Base-by-base conservation (phyloP, 2,329 filamentous ascomycete genomes). In the Metarhizium rileyi region DNA sequence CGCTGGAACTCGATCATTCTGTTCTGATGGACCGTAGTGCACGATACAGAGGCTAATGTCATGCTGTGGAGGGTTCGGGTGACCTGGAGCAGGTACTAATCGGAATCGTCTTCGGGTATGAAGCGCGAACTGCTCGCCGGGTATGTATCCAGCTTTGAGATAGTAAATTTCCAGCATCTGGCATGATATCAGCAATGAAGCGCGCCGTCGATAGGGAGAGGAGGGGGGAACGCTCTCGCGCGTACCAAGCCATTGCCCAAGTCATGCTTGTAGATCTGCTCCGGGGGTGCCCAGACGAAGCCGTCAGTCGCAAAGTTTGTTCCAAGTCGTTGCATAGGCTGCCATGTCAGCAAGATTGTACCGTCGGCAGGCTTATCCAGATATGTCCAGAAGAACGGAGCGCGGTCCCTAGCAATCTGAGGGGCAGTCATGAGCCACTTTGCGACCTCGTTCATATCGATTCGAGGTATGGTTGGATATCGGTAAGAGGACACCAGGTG, bases 341-440 rank as follows among this genome's bases (percentile, higher is more conserved):
- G 90, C 91, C 91, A 97, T 47, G 86, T 86, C 55, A 97, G 75
- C 63, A 93, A 80, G 42, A 95, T 78, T 8, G 84, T 85, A 50
- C 90, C 90, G 67, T 95, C 88, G 47, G 77, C 77, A 10, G 91
- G 91, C 48, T 82, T 79, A 59, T 93, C 83, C 50, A 97, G 80
- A 66, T 91, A 95, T 43, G 86, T 90, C 91, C 91, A 98, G 69
- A 85, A 87, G 76, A 98, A 90, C 3, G 91, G 81, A 45, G 90
- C 84, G 55, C 83, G 76, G 62, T 94, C 86, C 66, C 88, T 87
- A 58, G 90, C 86, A 54, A 95, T 86, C 62, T 87, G 85, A 8
- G 90, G 88, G 36, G 90, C 90, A 60, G 83, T 81, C 62, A 90
- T 76, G 53, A 97, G 79, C 76, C 88, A 91, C 61, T 87, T 84